Base-by-base conservation (phyloP, 129 eudicot genomes). In the Centaurea solstitialis region DNA sequence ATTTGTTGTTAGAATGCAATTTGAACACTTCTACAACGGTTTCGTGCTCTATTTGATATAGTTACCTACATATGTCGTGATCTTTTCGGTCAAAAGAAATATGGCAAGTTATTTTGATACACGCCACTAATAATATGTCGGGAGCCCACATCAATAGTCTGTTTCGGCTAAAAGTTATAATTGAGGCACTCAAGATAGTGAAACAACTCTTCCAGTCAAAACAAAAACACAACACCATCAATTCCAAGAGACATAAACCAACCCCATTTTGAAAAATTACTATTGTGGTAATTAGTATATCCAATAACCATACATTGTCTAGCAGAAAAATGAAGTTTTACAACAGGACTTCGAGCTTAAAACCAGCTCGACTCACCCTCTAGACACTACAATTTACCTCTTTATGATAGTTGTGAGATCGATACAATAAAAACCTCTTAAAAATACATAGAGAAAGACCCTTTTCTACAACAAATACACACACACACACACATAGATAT, bases 11-110 rank as follows among this genome's bases (percentile, higher is more conserved):
- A 45, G 30, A 75, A 69, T 38, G 70, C 85, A 75, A 76, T 76
- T 82, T 76, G 77, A 70, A 76, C 67, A 75, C 72, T 59, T 75
- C 81, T 53, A 38, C 66, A 37, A 37, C n/a, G 47, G 61, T 82
- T 81, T 76, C 81, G 72, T 82, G 72, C 76, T 76, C 71, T 70
- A 69, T 69, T 82, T 75, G 64, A 76, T 35, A 65, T 45, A 75
- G 24, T 33, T 28, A 20, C 21, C 47, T 7, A 6, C 4, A 61
- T 61, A 61, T 40, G 13, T 75, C 21, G 17, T 67, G 39, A 40
- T 65, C 67, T n/a, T 39, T 64, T 73, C 62, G 0, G 62, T 15
- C 18, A 5, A 50, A 50, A 50, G 8, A 50, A 50, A 4, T 50
- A 41, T 41, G 62, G 21, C 21, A 50, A 50, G 18, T 15, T 50